These are phyloP conservation scores for Spathaspora boniae DNA, from an alignment of 805 yeast species.

Conservation along the genomic window DNA sequence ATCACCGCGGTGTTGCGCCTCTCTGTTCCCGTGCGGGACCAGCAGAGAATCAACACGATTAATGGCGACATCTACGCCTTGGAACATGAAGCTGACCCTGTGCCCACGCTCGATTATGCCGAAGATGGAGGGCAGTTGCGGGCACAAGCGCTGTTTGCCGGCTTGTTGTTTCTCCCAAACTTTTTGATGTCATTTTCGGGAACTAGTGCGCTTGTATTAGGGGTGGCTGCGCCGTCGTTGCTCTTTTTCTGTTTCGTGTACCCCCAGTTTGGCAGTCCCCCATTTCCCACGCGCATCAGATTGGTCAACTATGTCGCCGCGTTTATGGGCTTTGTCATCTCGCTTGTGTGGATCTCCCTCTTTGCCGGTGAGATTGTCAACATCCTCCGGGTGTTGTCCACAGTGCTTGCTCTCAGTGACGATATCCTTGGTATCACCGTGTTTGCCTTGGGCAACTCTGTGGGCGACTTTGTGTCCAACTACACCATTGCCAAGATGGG, in stretches of 20 bases:
- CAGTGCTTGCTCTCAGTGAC: conserved; percentile 60
- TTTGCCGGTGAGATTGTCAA: conserved; percentile 70
- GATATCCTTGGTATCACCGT: conserved; percentile 83
- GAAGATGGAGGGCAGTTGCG: conserved; percentile 19
- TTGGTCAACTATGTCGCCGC: conserved; percentile 27
- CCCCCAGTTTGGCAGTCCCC: conserved; percentile 6
- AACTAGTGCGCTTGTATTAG: no score
- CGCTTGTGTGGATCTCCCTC: conserved; percentile 66
- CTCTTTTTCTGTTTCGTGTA: conserved; percentile 15
- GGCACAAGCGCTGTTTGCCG: conserved; percentile 22
- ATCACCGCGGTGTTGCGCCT: conserved; percentile 22
- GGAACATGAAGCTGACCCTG: conserved; percentile 4
- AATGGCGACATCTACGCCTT: conserved; percentile 6
- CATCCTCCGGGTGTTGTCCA: conserved; percentile 58
- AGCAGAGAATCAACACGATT: conserved; percentile 8
- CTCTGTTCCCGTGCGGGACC: conserved; percentile 33
- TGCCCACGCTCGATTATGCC: conserved; percentile 13
- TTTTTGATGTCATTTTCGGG: not conserved
- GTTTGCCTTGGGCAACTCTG: conserved; percentile 88
- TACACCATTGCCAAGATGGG: conserved; percentile 78
- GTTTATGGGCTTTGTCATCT: conserved; percentile 58
- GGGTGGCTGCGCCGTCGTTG: no score
- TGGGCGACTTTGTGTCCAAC: conserved; percentile 86
- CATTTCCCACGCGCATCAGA: conserved; percentile 5
- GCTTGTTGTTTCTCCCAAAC: conserved; percentile 7